Percentiles rank a stretch among this genome's conserved stretches.
These are phyloP conservation scores for Xylariaceae sp. DNA, from an alignment of 2,329 filamentous ascomycete species.

Conservation along the genomic window DNA sequence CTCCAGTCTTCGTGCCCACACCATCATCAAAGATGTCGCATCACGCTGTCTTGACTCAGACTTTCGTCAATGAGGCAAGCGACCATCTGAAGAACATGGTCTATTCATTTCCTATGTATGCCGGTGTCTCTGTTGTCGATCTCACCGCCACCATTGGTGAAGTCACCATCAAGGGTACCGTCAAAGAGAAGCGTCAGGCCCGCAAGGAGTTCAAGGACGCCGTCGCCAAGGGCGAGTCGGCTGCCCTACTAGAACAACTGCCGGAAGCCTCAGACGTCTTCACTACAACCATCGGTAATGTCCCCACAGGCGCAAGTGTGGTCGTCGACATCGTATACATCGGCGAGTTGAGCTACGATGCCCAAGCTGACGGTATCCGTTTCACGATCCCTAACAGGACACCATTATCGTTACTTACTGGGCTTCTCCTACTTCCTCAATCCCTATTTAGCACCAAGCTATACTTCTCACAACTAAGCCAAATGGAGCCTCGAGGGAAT, in stretches of 20 bases:
- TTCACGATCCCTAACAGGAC: constrained; percentile 20
- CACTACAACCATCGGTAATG: constrained; percentile 10
- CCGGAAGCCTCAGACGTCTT: constrained; percentile 14
- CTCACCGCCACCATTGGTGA: constrained; percentile 10
- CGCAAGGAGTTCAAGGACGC: constrained; percentile 11
- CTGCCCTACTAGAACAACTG: constrained; percentile 14
- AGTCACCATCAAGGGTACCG: constrained; percentile 7
- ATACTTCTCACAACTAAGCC: no score
- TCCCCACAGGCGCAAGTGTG: constrained; percentile 6
- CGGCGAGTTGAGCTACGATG: constrained; percentile 14
- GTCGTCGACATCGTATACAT: constrained; percentile 12
- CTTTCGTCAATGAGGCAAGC: constrained; percentile 9
- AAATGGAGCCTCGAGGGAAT: no score
- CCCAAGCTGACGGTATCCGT: constrained; percentile 9
- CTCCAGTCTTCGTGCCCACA: constrained; percentile 6
- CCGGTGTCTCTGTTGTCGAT: constrained; percentile 14
- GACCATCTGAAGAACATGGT: constrained; percentile 3
- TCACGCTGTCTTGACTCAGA: constrained; percentile 14
- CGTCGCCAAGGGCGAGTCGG: constrained; percentile 3
- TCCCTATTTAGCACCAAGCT: no score
- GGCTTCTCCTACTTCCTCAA: no score
- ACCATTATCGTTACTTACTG: no score
- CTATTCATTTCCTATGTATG: constrained; percentile 17
- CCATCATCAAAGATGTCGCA: constrained; percentile 12
- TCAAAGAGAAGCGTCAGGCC: constrained; percentile 15